Conservation (phyloP, 768 basidiomycete species). For the Cystoderma amianthinum region DNA sequence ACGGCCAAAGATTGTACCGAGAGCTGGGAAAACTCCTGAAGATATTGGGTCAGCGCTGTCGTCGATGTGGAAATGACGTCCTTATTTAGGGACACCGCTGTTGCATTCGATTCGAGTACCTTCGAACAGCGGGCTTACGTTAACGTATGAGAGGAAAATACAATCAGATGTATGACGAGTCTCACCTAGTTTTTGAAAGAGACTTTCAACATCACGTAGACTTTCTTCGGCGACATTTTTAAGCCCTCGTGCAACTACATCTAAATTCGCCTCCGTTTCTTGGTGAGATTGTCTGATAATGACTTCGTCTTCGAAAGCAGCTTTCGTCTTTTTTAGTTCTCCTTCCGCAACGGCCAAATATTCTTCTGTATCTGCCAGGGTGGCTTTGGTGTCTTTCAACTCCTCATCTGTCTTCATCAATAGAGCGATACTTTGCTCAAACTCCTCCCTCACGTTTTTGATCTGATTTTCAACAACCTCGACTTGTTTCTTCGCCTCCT, state of each 20-base stretch:
- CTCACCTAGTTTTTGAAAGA: constrained; percentile 84
- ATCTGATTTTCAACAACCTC: constrained; percentile 82
- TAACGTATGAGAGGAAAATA: constrained; percentile 6
- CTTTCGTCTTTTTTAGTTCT: constrained; percentile 52
- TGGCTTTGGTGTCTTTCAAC: constrained; percentile 53
- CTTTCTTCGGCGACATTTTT: constrained; percentile 63
- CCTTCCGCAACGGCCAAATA: constrained; percentile 46
- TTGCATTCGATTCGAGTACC: constrained; percentile 57
- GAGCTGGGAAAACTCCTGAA: constrained; percentile 56
- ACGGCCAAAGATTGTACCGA: constrained; percentile 44
- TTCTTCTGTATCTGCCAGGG: constrained; percentile 43
- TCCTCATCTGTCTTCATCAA: constrained; percentile 74
- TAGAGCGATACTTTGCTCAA: constrained; percentile 80
- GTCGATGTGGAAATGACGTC: constrained; percentile 49
- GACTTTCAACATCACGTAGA: constrained; percentile 56
- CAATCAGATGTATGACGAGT: not conserved
- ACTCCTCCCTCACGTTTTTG: constrained; percentile 77
- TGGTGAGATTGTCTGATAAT: constrained; percentile 74
- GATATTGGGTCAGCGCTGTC: constrained; percentile 43
- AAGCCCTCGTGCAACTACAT: constrained; percentile 66
- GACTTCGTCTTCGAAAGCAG: constrained; percentile 71
- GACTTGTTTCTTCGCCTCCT: constrained; percentile 78
- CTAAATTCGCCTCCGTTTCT: constrained; percentile 60
- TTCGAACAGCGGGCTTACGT: constrained; percentile 64
- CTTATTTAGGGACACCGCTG: constrained; percentile 56